phyloP scores from a whole-genome alignment of 805 yeast genomes.

The Priceomyces fermenticarens region DNA sequence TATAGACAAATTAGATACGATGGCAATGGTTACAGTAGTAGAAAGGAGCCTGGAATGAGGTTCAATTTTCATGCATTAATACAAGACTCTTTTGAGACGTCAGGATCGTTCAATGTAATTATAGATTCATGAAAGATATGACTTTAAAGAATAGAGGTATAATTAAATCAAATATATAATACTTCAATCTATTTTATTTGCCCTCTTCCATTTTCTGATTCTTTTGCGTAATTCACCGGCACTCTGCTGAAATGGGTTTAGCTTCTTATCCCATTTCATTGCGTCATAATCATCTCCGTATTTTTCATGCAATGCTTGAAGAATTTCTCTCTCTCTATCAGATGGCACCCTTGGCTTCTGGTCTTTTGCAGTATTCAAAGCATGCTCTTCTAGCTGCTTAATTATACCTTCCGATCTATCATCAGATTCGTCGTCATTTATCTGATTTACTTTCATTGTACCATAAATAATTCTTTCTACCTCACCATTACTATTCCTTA shows the following conservation, averaged over 20 bases:
- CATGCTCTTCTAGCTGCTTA: constrained; percentile 57
- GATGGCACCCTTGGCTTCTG: constrained; percentile 56
- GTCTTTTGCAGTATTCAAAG: constrained; percentile 43
- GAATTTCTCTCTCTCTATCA: constrained; percentile 75
- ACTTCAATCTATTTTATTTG: constrained; percentile 24
- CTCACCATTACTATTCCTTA: constrained; percentile 64
- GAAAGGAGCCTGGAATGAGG: neutral
- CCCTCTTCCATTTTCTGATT: constrained; percentile 65
- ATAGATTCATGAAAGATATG: too few relatives aligned
- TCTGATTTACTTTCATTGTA: constrained; percentile 37
- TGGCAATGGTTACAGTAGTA: too few relatives aligned
- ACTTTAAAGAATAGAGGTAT: neutral
- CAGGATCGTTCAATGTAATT: too few relatives aligned
- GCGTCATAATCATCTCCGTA: constrained; percentile 85
- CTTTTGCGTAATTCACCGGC: constrained; percentile 80
- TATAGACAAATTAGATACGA: too few relatives aligned
- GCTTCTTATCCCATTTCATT: constrained; percentile 89
- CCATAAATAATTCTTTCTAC: constrained; percentile 71
- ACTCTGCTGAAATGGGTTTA: constrained; percentile 79
- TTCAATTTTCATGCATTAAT: neutral
- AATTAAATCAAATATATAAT: neutral
- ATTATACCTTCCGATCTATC: constrained; percentile 55
- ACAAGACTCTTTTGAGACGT: neutral
- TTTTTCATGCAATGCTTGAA: constrained; percentile 58
- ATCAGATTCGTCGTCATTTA: constrained; percentile 19